phyloP scores from a whole-genome alignment of 129 eudicot genomes.

The Chrysanthemum makinoi region DNA sequence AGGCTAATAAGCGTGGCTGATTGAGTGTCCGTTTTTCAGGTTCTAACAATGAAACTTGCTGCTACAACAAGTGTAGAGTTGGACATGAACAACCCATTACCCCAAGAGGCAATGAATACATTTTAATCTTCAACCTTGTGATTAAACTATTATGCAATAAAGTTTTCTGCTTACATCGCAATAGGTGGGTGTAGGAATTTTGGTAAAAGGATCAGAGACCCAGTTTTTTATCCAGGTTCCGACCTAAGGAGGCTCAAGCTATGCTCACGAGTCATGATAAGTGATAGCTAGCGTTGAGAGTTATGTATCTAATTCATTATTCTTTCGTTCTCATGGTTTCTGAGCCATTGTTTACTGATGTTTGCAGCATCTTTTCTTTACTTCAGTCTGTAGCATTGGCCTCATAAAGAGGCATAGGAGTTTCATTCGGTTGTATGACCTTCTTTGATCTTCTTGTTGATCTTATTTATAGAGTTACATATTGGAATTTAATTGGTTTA shows the following conservation, averaged over 20 bases:
- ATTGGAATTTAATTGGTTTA: too few relatives aligned
- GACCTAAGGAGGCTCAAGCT: slow-evolving; percentile 6
- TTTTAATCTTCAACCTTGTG: not conserved
- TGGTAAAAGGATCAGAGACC: slow-evolving; percentile 16
- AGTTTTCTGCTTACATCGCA: slow-evolving; percentile 12
- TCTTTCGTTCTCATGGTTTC: slow-evolving; percentile 1
- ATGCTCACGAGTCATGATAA: not conserved
- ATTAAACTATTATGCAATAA: not conserved
- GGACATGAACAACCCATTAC: slow-evolving; percentile 20
- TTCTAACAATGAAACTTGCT: slow-evolving; percentile 32
- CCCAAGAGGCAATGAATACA: slow-evolving; percentile 11
- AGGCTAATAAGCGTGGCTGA: not conserved
- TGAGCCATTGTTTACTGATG: slow-evolving; percentile 8
- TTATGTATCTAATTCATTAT: slow-evolving; percentile 1
- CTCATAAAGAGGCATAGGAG: too few relatives aligned
- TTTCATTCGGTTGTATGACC: too few relatives aligned
- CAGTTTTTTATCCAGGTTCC: slow-evolving; percentile 18
- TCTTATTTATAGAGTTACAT: too few relatives aligned
- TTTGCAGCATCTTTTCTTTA: not conserved
- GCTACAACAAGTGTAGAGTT: slow-evolving; percentile 28
- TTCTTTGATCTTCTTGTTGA: too few relatives aligned
- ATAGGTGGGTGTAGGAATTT: slow-evolving; percentile 23
- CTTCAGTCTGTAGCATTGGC: too few relatives aligned
- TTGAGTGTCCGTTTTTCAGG: slow-evolving; percentile 20
- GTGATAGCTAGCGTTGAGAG: too few relatives aligned